Evolutionary conservation across 2,329 filamentous ascomycete genomes (phyloP).

Genomic region (Beauveria australis): DNA sequence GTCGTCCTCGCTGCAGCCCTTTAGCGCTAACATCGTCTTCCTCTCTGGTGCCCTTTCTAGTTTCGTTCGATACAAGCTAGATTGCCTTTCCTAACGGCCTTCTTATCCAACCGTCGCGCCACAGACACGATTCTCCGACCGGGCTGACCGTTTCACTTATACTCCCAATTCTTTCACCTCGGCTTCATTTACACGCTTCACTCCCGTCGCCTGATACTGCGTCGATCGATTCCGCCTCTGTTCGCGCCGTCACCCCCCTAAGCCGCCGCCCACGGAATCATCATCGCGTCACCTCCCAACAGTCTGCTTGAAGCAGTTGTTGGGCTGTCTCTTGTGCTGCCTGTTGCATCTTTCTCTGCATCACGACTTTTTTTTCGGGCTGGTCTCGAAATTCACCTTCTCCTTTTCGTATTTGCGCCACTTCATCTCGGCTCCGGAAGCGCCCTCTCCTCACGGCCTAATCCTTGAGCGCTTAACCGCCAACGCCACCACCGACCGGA

Average conservation of each 20-base stretch:
- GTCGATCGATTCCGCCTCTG: constrained; percentile 21
- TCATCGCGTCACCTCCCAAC: constrained; percentile 23
- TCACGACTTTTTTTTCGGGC: constrained; percentile 29
- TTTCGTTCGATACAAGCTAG: constrained; percentile 9
- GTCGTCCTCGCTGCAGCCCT: background rate
- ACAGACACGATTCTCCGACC: background rate
- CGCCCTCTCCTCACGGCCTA: constrained; percentile 20
- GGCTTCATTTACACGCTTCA: constrained; percentile 1
- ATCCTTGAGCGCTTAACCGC: constrained; percentile 13
- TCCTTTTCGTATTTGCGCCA: constrained; percentile 19
- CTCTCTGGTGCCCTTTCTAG: constrained; percentile 15
- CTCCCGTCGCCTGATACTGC: constrained; percentile 10
- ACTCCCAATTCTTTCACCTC: background rate
- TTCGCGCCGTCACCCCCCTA: constrained; percentile 21
- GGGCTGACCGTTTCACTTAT: background rate
- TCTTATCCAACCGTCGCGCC: background rate
- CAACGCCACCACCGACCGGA: constrained; percentile 12
- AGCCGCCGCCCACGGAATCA: constrained; percentile 28
- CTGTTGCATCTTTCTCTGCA: constrained; percentile 17
- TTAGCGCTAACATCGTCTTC: constrained; percentile 17
- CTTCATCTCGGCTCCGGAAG: constrained; percentile 24
- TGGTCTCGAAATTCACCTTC: constrained; percentile 34
- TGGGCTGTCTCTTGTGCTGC: constrained; percentile 24
- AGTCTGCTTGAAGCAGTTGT: constrained; percentile 40
- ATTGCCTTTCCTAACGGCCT: background rate